phyloP scores from a whole-genome alignment of 177 flowering plant species.

The Vitis hybrid region DNA sequence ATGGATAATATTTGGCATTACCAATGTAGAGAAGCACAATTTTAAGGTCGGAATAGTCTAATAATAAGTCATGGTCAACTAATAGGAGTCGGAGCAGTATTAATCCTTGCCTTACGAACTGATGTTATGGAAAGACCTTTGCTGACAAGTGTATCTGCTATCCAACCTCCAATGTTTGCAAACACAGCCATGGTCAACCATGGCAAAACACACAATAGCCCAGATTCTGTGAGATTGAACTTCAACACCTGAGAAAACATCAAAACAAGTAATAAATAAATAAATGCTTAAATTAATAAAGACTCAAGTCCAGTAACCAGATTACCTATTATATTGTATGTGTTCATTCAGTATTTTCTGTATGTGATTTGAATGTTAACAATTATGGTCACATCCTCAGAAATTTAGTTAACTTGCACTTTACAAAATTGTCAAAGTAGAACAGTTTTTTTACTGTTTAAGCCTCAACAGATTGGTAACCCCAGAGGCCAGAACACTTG shows the following conservation, averaged over 20 bases:
- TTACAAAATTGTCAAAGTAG: neutral
- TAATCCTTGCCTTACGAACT: slow-evolving; percentile 81
- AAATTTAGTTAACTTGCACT: neutral
- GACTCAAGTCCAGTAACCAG: too few relatives aligned
- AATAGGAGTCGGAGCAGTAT: neutral
- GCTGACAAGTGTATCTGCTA: slow-evolving; percentile 94
- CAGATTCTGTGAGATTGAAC: slow-evolving; percentile 98
- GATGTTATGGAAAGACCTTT: slow-evolving; percentile 85
- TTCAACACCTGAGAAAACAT: slow-evolving; percentile 73
- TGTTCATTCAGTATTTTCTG: too few relatives aligned
- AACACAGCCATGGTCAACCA: slow-evolving; percentile 99
- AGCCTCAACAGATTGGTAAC: too few relatives aligned
- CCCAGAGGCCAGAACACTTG: too few relatives aligned
- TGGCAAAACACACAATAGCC: slow-evolving; percentile 89
- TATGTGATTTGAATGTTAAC: neutral
- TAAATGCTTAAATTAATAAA: neutral
- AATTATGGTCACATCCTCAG: neutral
- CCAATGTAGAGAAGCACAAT: neutral
- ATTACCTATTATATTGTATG: too few relatives aligned
- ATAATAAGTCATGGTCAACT: too few relatives aligned
- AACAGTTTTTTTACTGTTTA: too few relatives aligned
- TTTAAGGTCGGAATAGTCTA: neutral
- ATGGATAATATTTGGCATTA: neutral
- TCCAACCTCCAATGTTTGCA: slow-evolving; percentile 99
- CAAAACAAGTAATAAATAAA: slow-evolving; percentile 1